A percentile compares a stretch with the other conserved stretches of the same genome.
Conservation (phyloP, 805 yeast species). For the Candida coquimbonensis region DNA sequence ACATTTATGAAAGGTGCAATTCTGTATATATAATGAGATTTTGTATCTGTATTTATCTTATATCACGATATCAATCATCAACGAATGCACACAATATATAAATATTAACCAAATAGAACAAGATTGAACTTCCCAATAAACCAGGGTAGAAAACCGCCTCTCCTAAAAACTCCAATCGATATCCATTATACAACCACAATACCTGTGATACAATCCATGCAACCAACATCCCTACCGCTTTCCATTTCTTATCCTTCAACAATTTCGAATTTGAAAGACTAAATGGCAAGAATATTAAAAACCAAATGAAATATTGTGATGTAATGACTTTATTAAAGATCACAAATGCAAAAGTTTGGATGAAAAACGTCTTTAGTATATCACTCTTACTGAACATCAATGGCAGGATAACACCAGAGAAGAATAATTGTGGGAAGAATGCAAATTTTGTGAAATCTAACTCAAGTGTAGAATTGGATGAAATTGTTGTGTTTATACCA, state of each 20-base stretch:
- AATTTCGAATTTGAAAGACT: conserved; percentile 44
- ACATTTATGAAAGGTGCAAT: too few relatives aligned
- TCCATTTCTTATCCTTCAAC: conserved; percentile 19
- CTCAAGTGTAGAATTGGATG: neutral
- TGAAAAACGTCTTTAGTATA: conserved; percentile 49
- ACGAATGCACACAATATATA: conserved; percentile 54
- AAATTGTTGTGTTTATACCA: neutral
- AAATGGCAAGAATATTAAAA: conserved; percentile 75
- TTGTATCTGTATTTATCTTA: too few relatives aligned
- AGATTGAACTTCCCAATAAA: conserved; percentile 45
- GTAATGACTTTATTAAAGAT: conserved; percentile 80
- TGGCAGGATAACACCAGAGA: conserved; percentile 52
- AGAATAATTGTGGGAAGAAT: conserved; percentile 71
- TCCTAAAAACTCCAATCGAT: conserved; percentile 75
- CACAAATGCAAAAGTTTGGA: conserved; percentile 75
- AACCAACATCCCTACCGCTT: conserved; percentile 35
- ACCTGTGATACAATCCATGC: conserved; percentile 73
- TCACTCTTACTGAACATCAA: conserved; percentile 34
- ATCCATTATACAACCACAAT: conserved; percentile 74
- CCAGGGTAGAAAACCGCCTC: conserved; percentile 47
- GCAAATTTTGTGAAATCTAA: conserved; percentile 50
- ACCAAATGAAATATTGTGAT: conserved; percentile 96
- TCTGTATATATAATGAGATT: too few relatives aligned
- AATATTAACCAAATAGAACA: conserved; percentile 57
- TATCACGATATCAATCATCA: conserved; percentile 22